phyloP scores from a whole-genome alignment of 179 eudicot species.

The Spergularia azorica region DNA sequence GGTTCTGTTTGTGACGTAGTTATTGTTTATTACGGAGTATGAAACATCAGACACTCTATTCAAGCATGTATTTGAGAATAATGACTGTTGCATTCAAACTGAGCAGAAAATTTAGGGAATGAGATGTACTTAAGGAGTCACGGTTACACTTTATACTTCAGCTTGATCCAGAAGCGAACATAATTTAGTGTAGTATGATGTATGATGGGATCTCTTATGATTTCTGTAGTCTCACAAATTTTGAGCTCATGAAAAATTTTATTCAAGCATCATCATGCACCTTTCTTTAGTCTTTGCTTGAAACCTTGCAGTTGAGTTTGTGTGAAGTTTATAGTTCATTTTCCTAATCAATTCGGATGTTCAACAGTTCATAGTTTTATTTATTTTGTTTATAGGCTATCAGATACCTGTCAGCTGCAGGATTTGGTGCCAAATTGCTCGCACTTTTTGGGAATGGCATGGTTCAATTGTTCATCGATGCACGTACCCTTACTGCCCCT shows the following conservation, averaged over 20 bases:
- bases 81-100: not conserved
- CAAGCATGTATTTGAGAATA: not conserved
- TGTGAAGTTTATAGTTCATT: not conserved
- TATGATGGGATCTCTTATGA: no score
- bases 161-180: not conserved
- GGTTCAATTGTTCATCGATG: constrained; percentile 92
- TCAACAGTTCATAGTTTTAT: constrained; percentile 27
- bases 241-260: not conserved
- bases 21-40: not conserved
- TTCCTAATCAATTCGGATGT: constrained; percentile 5
- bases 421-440: constrained; percentile 97
- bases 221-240: not conserved
- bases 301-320: not conserved
- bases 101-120: not conserved
- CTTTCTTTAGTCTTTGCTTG: not conserved
- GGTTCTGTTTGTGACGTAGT: not conserved
- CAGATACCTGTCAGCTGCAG: constrained; percentile 89
- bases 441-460: constrained; percentile 93
- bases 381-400: constrained; percentile 64
- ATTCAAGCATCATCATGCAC: not conserved
- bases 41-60: no score
- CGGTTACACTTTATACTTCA: not conserved
- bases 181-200: no score
- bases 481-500: constrained; percentile 68
- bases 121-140: not conserved